phyloP scores from a whole-genome alignment of 495 filamentous ascomycete species.

The Hyphodiscus hymeniophilus region DNA sequence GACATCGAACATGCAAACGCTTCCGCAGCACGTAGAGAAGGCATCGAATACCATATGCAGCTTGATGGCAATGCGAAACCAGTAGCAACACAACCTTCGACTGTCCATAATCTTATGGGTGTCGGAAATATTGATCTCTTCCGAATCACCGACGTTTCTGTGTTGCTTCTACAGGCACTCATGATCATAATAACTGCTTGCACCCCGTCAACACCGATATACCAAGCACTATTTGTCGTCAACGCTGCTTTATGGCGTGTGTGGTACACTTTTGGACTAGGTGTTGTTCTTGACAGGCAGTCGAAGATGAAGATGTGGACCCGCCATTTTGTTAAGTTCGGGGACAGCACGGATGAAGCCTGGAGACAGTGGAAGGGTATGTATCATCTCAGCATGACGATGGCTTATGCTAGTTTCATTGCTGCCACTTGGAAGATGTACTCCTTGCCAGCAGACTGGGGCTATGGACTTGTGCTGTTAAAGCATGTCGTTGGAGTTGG shows the following conservation, averaged over 20 bases:
- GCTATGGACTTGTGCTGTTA: constrained; percentile 71
- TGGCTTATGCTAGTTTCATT: constrained; percentile 84
- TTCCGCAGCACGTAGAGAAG: constrained; percentile 31
- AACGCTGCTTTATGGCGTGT: constrained; percentile 79
- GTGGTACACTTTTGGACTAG: constrained; percentile 88
- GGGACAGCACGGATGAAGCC: constrained; percentile 79
- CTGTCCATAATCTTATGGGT: constrained; percentile 74
- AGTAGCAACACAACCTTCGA: constrained; percentile 38
- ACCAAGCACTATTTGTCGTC: constrained; percentile 68
- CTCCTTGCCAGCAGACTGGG: constrained; percentile 72
- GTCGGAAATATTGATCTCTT: constrained; percentile 79
- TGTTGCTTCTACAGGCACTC: constrained; percentile 65
- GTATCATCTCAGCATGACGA: constrained; percentile 82
- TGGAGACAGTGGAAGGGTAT: constrained; percentile 98
- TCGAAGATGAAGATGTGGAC: constrained; percentile 90
- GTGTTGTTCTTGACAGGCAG: constrained; percentile 74
- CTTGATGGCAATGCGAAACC: not conserved
- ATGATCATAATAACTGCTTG: constrained; percentile 61
- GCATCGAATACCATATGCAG: constrained; percentile 20
- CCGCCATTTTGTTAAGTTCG: constrained; percentile 93
- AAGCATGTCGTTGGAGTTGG: constrained; percentile 78
- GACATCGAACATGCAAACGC: constrained; percentile 29
- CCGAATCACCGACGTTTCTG: constrained; percentile 74
- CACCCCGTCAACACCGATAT: constrained; percentile 67
- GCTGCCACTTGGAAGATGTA: constrained; percentile 97